These are phyloP conservation scores for Spergularia azorica DNA, from an alignment of 179 eudicot genomes.

Conservation along the genomic window DNA sequence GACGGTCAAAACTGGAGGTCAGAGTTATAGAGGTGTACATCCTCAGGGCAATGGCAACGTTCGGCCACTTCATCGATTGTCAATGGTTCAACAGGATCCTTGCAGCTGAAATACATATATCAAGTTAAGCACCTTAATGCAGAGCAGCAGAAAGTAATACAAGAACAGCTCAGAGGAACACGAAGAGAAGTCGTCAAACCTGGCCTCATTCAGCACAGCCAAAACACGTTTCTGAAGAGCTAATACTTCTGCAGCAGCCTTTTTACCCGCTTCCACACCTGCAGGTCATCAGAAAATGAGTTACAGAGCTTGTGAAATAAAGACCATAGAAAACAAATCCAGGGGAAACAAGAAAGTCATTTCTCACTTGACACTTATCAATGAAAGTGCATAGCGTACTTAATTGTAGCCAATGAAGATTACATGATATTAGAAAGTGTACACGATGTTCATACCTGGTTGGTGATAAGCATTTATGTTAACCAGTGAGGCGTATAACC, in stretches of 20 bases:
- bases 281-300: slow-evolving; percentile 22
- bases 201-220: slow-evolving; percentile 90
- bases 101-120: slow-evolving; percentile 57
- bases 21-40: slow-evolving; percentile 36
- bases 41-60: slow-evolving; percentile 88
- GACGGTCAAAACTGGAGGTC: not conserved
- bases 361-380: not conserved
- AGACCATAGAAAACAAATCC: not conserved
- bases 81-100: slow-evolving; percentile 92
- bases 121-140: not conserved
- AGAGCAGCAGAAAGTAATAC: not conserved
- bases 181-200: slow-evolving; percentile 37
- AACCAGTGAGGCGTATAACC: slow-evolving; percentile 88
- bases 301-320: slow-evolving; percentile 1
- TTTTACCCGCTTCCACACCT: slow-evolving; percentile 99
- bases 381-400: not conserved
- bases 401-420: not conserved
- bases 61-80: slow-evolving; percentile 95
- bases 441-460: slow-evolving; percentile 58
- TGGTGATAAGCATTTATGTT: slow-evolving; percentile 98
- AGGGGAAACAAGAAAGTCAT: not conserved
- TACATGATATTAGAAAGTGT: not conserved
- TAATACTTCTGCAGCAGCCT: slow-evolving; percentile 94
- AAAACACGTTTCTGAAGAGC: slow-evolving; percentile 98
- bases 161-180: not conserved